Conservation (phyloP, 148 eudicot species). For the Spergularia bocconei region DNA sequence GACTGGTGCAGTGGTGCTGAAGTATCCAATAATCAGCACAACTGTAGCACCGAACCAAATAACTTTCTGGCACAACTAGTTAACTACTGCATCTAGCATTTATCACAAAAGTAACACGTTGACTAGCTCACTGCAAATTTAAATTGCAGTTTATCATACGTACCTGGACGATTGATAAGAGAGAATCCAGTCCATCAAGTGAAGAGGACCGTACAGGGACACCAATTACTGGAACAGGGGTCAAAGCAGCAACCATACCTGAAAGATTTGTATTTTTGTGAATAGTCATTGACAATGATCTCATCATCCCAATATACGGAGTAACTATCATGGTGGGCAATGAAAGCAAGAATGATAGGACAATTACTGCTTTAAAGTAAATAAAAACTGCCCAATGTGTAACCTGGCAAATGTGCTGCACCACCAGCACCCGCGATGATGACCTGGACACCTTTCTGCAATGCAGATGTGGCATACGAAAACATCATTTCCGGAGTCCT, state of each 20-base stretch:
- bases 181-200: slow-evolving; percentile 90
- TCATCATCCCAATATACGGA: not conserved
- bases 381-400: not conserved
- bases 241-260: slow-evolving; percentile 98
- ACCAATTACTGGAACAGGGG: slow-evolving; percentile 92
- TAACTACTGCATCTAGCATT: too few species aligned
- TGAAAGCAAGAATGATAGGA: not conserved
- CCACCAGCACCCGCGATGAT: slow-evolving; percentile 99
- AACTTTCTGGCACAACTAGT: not conserved
- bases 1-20: not conserved
- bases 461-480: slow-evolving; percentile 63
- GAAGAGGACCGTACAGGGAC: slow-evolving; percentile 87
- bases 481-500: slow-evolving; percentile 79
- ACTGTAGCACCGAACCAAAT: not conserved
- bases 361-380: too few species aligned
- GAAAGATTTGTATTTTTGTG: slow-evolving; percentile 6
- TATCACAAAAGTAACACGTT: not conserved
- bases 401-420: slow-evolving; percentile 99
- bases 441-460: slow-evolving; percentile 74
- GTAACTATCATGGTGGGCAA: not conserved
- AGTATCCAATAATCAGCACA: not conserved
- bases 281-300: not conserved
- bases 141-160: not conserved
- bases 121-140: not conserved
- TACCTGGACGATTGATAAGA: slow-evolving; percentile 94